phyloP scores from a whole-genome alignment of 2,329 filamentous ascomycete genomes.

The Cladosporium sp. region DNA sequence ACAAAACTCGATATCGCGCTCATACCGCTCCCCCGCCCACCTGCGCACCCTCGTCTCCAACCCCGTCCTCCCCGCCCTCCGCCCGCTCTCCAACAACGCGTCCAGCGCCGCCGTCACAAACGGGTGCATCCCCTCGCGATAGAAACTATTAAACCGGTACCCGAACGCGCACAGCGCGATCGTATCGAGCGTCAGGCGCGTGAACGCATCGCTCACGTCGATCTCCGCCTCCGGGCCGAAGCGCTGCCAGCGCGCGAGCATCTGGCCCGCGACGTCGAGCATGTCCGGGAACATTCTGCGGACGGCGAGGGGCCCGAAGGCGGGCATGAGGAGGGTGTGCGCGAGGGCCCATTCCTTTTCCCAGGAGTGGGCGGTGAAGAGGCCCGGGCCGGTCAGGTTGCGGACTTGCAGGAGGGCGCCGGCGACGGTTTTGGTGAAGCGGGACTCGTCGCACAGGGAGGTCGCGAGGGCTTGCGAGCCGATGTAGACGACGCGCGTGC shows the following conservation, averaged over 20 bases:
- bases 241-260: slow-evolving; percentile 11
- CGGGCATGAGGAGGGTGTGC: slow-evolving; percentile 42
- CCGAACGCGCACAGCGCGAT: slow-evolving; percentile 64
- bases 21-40: slow-evolving; percentile 5
- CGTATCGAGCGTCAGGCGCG: slow-evolving; percentile 62
- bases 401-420: slow-evolving; percentile 50
- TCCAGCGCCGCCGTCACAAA: slow-evolving; percentile 45
- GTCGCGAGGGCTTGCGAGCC: slow-evolving; percentile 27
- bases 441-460: slow-evolving; percentile 33
- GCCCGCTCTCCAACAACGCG: not conserved
- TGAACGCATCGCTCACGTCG: slow-evolving; percentile 59
- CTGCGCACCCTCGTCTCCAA: not conserved
- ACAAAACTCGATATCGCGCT: slow-evolving; percentile 11
- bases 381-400: slow-evolving; percentile 44
- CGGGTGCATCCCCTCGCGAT: slow-evolving; percentile 59
- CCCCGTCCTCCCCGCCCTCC: not conserved
- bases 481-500: slow-evolving; percentile 16
- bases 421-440: slow-evolving; percentile 54
- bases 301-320: slow-evolving; percentile 42
- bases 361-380: slow-evolving; percentile 36
- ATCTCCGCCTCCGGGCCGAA: slow-evolving; percentile 51
- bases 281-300: slow-evolving; percentile 37
- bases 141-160: slow-evolving; percentile 69
- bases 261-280: slow-evolving; percentile 10
- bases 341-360: slow-evolving; percentile 35